These are phyloP conservation scores for Pythium graminicola DNA, from an alignment of 352 stramenopile species.

Conservation along the genomic window DNA sequence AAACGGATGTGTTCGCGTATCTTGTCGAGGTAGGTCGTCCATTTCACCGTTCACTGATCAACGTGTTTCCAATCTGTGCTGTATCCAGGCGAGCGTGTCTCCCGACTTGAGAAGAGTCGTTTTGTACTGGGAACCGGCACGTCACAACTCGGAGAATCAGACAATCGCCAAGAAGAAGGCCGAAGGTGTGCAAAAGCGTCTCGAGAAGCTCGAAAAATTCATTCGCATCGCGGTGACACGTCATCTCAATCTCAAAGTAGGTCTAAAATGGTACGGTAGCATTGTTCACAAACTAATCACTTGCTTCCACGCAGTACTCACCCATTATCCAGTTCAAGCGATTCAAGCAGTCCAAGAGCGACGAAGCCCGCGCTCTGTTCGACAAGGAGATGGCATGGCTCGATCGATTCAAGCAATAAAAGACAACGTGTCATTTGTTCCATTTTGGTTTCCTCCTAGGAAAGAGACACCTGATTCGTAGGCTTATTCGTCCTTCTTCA, in stretches of 20 bases:
- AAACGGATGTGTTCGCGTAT: constrained; percentile 54
- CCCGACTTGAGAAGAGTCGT: constrained; percentile 60
- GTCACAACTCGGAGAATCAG: constrained; percentile 63
- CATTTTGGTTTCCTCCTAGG: neutral
- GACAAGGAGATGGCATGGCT: constrained; percentile 78
- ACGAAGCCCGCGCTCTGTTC: constrained; percentile 53
- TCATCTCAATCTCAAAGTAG: constrained; percentile 76
- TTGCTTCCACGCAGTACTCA: constrained; percentile 40
- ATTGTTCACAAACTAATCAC: neutral
- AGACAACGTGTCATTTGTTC: neutral
- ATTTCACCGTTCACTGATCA: neutral
- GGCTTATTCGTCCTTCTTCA: constrained; percentile 67
- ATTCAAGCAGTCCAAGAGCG: constrained; percentile 52
- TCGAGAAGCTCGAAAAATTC: constrained; percentile 60
- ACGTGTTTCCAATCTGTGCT: neutral
- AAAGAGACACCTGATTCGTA: neutral
- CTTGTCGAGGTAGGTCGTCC: constrained; percentile 49
- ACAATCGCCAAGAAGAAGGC: constrained; percentile 71
- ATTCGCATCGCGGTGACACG: constrained; percentile 62
- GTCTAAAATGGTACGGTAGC: no score
- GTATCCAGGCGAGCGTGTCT: constrained; percentile 49
- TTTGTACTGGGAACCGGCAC: constrained; percentile 66
- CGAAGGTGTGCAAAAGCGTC: constrained; percentile 49
- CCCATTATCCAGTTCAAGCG: constrained; percentile 75
- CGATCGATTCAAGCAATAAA: constrained; percentile 33